phyloP scores from a whole-genome alignment of 352 stramenopile genomes.

The Phytophthora aleatoria region DNA sequence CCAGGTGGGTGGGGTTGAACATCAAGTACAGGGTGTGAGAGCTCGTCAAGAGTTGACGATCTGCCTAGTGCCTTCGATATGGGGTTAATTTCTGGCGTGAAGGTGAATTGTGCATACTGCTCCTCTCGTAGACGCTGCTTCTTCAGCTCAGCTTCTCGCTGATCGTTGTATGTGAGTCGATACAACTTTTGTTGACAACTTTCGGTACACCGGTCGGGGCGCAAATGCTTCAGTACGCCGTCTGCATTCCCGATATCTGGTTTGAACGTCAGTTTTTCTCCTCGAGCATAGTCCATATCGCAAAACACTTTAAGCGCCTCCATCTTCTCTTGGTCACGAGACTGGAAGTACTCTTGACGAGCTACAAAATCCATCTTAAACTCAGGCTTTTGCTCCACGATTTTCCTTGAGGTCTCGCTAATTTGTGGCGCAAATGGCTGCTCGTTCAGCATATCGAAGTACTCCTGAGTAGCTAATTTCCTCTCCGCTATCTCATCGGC shows the following conservation, averaged over 20 bases:
- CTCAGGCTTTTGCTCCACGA: constrained; percentile 67
- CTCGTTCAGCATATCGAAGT: constrained; percentile 67
- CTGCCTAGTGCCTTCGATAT: constrained; percentile 70
- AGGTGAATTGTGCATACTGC: constrained; percentile 61
- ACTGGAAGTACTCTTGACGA: constrained; percentile 71
- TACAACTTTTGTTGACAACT: constrained; percentile 61
- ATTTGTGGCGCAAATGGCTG: constrained; percentile 68
- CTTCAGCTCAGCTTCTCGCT: constrained; percentile 56
- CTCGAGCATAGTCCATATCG: constrained; percentile 36
- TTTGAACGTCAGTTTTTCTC: constrained; percentile 60
- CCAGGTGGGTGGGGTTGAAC: constrained; percentile 12
- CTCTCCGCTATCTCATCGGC: constrained; percentile 53
- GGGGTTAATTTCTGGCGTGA: constrained; percentile 81
- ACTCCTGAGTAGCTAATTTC: constrained; percentile 63
- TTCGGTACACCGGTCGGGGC: constrained; percentile 68
- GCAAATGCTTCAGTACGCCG: constrained; percentile 61
- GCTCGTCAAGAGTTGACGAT: constrained; percentile 47
- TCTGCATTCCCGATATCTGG: constrained; percentile 83
- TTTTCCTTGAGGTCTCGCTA: constrained; percentile 52
- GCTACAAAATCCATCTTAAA: constrained; percentile 83
- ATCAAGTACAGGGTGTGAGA: constrained; percentile 45
- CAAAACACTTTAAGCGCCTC: constrained; percentile 60
- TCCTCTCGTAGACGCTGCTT: constrained; percentile 66
- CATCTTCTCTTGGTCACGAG: constrained; percentile 62
- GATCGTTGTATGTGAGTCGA: constrained; percentile 73